Percentiles rank a stretch among this genome's conserved stretches.
Conservation (phyloP, 441 rosid species). For the Adansonia madagascariensis region DNA sequence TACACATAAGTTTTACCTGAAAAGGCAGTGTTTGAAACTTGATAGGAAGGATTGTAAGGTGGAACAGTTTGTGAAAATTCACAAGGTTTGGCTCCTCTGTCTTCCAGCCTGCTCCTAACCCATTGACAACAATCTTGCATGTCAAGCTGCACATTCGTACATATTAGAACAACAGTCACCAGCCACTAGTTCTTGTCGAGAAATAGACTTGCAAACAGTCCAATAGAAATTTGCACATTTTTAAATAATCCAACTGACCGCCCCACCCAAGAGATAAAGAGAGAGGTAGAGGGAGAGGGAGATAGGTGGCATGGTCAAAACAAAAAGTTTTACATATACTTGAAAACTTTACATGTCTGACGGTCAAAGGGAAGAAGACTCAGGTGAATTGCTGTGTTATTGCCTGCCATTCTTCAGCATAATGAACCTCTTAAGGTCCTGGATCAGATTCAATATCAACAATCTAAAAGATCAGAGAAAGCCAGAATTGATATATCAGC, state of each 20-base stretch:
- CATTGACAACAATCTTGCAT: slow-evolving; percentile 64
- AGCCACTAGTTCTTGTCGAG: background rate
- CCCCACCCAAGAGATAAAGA: slow-evolving; percentile 9
- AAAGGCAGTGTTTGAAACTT: slow-evolving; percentile 36
- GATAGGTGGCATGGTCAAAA: slow-evolving; percentile 8
- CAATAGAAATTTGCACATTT: background rate
- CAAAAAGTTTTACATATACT: slow-evolving; percentile 33
- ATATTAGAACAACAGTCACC: slow-evolving; percentile 21
- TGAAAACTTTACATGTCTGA: slow-evolving; percentile 54
- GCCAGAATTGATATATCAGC: slow-evolving; percentile 32
- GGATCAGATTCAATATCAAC: slow-evolving; percentile 79
- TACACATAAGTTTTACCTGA: slow-evolving; percentile 38
- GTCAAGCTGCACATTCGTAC: slow-evolving; percentile 52
- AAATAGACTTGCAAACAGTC: slow-evolving; percentile 7
- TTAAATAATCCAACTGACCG: background rate
- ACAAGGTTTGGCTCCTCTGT: slow-evolving; percentile 65
- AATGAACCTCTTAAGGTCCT: slow-evolving; percentile 73
- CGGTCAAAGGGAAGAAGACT: slow-evolving; percentile 60
- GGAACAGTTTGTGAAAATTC: slow-evolving; percentile 71
- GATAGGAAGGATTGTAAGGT: slow-evolving; percentile 52
- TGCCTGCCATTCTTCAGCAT: slow-evolving; percentile 91
- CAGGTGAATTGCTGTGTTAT: slow-evolving; percentile 67
- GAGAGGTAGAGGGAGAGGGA: background rate
- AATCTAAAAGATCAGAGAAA: slow-evolving; percentile 50
- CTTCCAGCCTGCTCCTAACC: slow-evolving; percentile 68